These are phyloP conservation scores for Claviceps sp. DNA, from an alignment of 2,329 filamentous ascomycete genomes.

Conservation along the genomic window DNA sequence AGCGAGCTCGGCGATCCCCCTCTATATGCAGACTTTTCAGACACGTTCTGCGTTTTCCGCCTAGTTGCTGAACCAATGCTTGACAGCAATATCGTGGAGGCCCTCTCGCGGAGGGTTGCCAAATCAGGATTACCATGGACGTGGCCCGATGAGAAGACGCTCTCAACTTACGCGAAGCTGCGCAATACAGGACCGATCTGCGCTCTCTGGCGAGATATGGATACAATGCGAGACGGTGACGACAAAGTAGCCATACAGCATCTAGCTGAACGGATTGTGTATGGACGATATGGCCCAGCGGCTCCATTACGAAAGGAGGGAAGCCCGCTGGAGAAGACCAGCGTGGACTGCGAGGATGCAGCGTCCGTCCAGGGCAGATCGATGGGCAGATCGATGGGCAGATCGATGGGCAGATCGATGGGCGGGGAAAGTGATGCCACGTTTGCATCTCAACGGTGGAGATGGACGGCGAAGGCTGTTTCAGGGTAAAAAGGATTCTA, in stretches of 20 bases:
- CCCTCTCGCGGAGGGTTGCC: conserved; percentile 17
- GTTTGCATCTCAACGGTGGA: neutral
- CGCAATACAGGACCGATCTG: conserved; percentile 13
- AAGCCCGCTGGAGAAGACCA: too few species aligned
- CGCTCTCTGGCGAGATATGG: conserved; percentile 14
- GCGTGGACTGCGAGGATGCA: neutral
- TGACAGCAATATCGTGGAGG: conserved; percentile 15
- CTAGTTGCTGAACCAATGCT: conserved; percentile 32
- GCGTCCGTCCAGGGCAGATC: neutral
- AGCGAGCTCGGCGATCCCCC: conserved; percentile 21
- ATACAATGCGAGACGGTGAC: conserved; percentile 8
- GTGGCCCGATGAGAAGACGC: conserved; percentile 27
- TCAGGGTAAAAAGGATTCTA: neutral
- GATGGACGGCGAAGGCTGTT: neutral
- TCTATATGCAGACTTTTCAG: conserved; percentile 19
- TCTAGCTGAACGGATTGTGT: neutral
- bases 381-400: too few species aligned
- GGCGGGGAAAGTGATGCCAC: neutral
- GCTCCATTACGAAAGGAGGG: neutral
- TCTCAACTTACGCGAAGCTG: conserved; percentile 19
- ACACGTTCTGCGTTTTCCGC: conserved; percentile 33
- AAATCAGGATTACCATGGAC: conserved; percentile 14
- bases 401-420: neutral
- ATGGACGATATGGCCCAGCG: neutral
- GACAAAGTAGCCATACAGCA: neutral